A percentile compares a stretch with the other conserved stretches of the same genome.
These are phyloP conservation scores for Blechomonas ayalai DNA, from an alignment of 208 protist genomes.

Conservation along the genomic window DNA sequence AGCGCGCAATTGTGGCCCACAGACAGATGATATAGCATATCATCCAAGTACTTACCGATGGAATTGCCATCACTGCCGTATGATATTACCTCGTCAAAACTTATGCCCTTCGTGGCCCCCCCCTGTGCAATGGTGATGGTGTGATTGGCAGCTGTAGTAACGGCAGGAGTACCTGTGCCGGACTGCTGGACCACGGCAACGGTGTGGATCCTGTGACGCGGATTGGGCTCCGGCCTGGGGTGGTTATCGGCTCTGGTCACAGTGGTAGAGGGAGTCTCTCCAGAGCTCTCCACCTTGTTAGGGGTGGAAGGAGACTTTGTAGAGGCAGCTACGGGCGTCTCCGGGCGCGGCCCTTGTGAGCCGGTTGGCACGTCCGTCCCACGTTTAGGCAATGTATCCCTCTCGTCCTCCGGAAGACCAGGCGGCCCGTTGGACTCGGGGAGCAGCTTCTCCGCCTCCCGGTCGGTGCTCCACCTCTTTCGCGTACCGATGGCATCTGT, in stretches of 20 bases:
- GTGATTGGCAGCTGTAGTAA: slow-evolving; percentile 7
- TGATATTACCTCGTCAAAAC: slow-evolving; percentile 24
- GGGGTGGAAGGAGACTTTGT: too few relatives aligned
- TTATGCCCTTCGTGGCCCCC: slow-evolving; percentile 6
- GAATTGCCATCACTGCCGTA: slow-evolving; percentile 12
- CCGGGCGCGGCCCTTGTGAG: too few relatives aligned
- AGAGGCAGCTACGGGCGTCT: too few relatives aligned
- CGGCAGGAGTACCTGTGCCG: slow-evolving; percentile 2
- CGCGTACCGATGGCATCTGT: not conserved
- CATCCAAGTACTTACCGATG: slow-evolving; percentile 16
- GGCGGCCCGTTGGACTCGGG: too few relatives aligned
- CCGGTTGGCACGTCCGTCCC: too few relatives aligned
- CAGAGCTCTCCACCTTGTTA: not conserved
- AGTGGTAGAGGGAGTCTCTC: not conserved
- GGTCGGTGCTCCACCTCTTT: not conserved
- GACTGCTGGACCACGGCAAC: slow-evolving; percentile 16
- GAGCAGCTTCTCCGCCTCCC: too few relatives aligned
- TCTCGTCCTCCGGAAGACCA: too few relatives aligned
- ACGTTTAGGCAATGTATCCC: too few relatives aligned
- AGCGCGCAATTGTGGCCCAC: slow-evolving; percentile 48
- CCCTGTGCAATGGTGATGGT: slow-evolving; percentile 3
- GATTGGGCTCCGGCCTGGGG: not conserved
- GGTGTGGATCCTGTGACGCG: slow-evolving; percentile 14
- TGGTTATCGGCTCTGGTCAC: not conserved
- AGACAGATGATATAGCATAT: slow-evolving; percentile 34